Evolutionary conservation across 805 yeast species (phyloP).

Genomic region (Yarrowia phangngaensis): DNA sequence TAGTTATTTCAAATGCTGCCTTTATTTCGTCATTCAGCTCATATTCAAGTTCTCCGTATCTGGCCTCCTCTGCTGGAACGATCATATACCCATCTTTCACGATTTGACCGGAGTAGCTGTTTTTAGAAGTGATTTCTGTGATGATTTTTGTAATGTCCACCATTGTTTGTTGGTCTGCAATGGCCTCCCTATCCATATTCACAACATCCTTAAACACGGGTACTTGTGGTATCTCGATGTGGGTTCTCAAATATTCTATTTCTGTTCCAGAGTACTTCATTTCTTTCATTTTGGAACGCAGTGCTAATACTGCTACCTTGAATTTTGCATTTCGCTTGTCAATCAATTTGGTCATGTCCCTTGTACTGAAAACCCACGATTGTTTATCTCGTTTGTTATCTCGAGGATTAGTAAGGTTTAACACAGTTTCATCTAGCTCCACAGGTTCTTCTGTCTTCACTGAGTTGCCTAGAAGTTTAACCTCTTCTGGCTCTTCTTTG

Average conservation of each 20-base stretch:
- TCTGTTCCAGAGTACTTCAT: conserved; percentile 55
- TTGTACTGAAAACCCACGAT: not conserved
- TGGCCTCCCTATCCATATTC: not conserved
- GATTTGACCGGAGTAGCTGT: conserved; percentile 62
- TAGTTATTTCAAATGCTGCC: conserved; percentile 48
- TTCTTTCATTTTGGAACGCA: conserved; percentile 51
- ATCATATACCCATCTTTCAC: conserved; percentile 48
- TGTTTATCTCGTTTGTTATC: conserved; percentile 17
- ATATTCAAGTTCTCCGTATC: conserved; percentile 34
- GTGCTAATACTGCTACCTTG: conserved; percentile 44
- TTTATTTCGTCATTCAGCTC: conserved; percentile 51
- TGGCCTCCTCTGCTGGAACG: conserved; percentile 46
- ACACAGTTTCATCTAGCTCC: conserved; percentile 10
- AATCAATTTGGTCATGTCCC: conserved; percentile 2
- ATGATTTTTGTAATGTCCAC: conserved; percentile 49
- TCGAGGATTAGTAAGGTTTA: conserved; percentile 5
- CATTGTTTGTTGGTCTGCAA: not conserved
- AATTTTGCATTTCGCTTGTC: conserved; percentile 13
- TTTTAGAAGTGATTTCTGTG: conserved; percentile 44
- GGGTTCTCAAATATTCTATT: conserved; percentile 32
- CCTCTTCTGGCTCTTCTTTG: conserved; percentile 1
- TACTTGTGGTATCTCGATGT: conserved; percentile 30
- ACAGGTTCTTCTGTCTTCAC: too few species aligned
- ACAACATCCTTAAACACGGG: conserved; percentile 40
- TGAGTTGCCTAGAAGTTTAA: too few species aligned